Evolutionary conservation across 192 early-diverging fungal genomes (phyloP).

Genomic region (Physocladia obscura): DNA sequence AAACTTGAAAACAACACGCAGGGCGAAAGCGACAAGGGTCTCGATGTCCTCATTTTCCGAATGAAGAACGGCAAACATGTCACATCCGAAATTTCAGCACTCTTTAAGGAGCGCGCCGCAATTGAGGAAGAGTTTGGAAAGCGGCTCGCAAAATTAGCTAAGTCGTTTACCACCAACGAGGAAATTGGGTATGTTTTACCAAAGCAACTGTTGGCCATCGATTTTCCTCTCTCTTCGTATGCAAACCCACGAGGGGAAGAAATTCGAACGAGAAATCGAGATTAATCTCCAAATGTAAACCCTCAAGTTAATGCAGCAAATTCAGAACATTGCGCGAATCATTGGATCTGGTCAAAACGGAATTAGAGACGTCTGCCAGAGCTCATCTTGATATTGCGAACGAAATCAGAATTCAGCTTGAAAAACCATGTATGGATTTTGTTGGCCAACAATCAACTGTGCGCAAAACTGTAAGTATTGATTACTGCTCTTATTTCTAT

Average conservation of each 20-base stretch:
- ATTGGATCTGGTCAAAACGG: slow-evolving; percentile 46
- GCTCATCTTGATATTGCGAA: slow-evolving; percentile 49
- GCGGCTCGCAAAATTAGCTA: slow-evolving; percentile 49
- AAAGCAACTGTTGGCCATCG: too few species aligned
- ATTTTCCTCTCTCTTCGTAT: too few species aligned
- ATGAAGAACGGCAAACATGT: slow-evolving; percentile 54
- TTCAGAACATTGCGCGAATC: slow-evolving; percentile 49
- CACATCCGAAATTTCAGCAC: slow-evolving; percentile 40
- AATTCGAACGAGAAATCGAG: too few species aligned
- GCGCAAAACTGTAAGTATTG: slow-evolving; percentile 39
- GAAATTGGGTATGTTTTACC: slow-evolving; percentile 50
- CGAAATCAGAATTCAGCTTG: slow-evolving; percentile 50
- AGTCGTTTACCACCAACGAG: slow-evolving; percentile 49
- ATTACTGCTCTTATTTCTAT: not conserved
- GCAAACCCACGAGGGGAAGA: too few species aligned
- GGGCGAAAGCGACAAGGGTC: slow-evolving; percentile 52
- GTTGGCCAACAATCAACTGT: slow-evolving; percentile 39
- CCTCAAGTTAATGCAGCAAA: too few species aligned
- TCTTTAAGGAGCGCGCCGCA: slow-evolving; percentile 49
- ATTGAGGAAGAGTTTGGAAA: slow-evolving; percentile 64
- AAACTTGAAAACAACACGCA: too few species aligned
- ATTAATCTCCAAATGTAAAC: too few species aligned
- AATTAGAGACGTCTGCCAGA: slow-evolving; percentile 47
- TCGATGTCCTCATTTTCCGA: slow-evolving; percentile 44
- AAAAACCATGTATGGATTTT: slow-evolving; percentile 46